Conservation (phyloP, 768 basidiomycete genomes). For the Cystobasidium tubakii region DNA sequence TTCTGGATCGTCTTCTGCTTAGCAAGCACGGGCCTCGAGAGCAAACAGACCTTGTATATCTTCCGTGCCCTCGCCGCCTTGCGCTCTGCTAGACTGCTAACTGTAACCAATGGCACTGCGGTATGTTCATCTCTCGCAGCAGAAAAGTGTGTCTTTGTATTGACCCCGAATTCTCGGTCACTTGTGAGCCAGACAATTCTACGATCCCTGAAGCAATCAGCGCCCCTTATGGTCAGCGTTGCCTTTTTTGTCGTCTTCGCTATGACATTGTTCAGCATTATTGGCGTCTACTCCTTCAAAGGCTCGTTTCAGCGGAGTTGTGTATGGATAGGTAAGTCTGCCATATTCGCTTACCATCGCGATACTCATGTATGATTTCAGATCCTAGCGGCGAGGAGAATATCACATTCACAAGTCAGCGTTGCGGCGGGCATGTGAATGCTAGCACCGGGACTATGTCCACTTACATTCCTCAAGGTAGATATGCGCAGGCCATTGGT, state of each 20-base stretch:
- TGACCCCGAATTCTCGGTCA: background rate
- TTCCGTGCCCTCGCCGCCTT: slow-evolving; percentile 85
- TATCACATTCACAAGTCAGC: slow-evolving; percentile 52
- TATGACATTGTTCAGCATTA: slow-evolving; percentile 79
- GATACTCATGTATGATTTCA: background rate
- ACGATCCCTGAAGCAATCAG: slow-evolving; percentile 81
- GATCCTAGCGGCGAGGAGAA: slow-evolving; percentile 49
- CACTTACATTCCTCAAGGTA: slow-evolving; percentile 51
- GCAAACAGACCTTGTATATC: slow-evolving; percentile 61
- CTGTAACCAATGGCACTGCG: slow-evolving; percentile 85
- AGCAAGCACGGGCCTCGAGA: slow-evolving; percentile 64
- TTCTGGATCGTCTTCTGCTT: slow-evolving; percentile 82
- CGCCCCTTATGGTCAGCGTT: slow-evolving; percentile 80
- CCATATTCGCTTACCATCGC: background rate
- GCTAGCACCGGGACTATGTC: slow-evolving; percentile 54
- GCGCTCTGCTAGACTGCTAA: slow-evolving; percentile 70
- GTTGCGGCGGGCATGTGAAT: slow-evolving; percentile 77
- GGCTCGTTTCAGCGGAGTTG: slow-evolving; percentile 63
- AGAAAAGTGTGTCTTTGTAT: background rate
- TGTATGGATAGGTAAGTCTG: slow-evolving; percentile 40
- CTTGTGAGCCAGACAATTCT: slow-evolving; percentile 63
- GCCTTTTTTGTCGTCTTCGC: slow-evolving; percentile 88
- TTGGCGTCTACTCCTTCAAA: slow-evolving; percentile 89
- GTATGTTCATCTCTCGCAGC: slow-evolving; percentile 53
- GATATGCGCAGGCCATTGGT: slow-evolving; percentile 51